Evolutionary conservation across 305 asterid genomes (phyloP).

Genomic region (Solanum hybrid): DNA sequence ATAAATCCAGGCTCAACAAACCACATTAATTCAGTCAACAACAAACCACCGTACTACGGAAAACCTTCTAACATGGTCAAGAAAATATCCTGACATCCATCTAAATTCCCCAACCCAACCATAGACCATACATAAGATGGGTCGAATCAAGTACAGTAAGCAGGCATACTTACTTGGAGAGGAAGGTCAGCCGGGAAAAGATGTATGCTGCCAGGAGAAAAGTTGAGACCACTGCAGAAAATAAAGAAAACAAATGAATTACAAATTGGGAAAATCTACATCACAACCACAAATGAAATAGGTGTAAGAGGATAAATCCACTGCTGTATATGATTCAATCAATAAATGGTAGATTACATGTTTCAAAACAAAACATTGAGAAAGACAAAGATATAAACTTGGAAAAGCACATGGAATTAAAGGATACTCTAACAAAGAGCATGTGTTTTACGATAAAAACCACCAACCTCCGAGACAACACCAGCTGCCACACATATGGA

Average conservation of each 20-base stretch:
- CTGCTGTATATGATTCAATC: neutral
- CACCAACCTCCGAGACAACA: constrained; percentile 57
- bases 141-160: neutral
- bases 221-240: constrained; percentile 57
- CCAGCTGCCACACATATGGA: constrained; percentile 93
- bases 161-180: constrained; percentile 38
- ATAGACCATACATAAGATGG: neutral
- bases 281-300: neutral
- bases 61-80: neutral
- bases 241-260: constrained; percentile 9
- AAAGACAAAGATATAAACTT: neutral
- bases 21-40: neutral
- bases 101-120: neutral
- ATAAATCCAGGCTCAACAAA: neutral
- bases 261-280: neutral
- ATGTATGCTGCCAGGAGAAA: constrained; percentile 56
- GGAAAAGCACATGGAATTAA: neutral
- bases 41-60: neutral
- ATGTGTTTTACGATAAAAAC: neutral
- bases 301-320: neutral
- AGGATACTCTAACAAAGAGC: neutral
- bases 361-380: neutral
- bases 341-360: neutral
- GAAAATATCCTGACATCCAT: neutral
- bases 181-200: constrained; percentile 54